Percentiles rank a stretch among this genome's conserved stretches.
These are phyloP conservation scores for Salicornia ramosissima DNA, from an alignment of 148 eudicot genomes.

Conservation along the genomic window DNA sequence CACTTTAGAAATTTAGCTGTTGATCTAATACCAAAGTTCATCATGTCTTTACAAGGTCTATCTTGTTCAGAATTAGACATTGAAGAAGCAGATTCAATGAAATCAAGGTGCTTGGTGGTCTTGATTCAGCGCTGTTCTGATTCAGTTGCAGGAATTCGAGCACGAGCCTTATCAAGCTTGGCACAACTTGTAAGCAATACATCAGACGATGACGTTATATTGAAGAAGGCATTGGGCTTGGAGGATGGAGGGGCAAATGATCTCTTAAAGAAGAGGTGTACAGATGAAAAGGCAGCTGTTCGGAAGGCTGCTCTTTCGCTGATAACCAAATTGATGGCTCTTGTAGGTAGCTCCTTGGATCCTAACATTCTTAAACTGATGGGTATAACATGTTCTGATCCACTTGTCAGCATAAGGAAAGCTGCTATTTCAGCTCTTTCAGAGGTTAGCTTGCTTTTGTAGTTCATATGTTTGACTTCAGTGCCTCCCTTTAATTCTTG, in stretches of 20 bases:
- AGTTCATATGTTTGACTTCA: not conserved
- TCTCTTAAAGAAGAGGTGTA: constrained; percentile 62
- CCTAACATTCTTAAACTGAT: constrained; percentile 65
- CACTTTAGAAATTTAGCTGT: constrained; percentile 74
- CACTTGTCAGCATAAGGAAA: constrained; percentile 92
- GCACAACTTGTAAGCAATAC: constrained; percentile 59
- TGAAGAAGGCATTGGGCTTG: constrained; percentile 54
- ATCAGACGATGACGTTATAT: constrained; percentile 34
- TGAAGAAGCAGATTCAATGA: constrained; percentile 48
- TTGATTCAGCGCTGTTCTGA: constrained; percentile 79
- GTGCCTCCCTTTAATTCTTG: not conserved
- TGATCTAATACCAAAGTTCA: constrained; percentile 59
- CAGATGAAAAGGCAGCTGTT: constrained; percentile 94
- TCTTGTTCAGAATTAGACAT: constrained; percentile 27
- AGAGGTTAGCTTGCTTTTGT: constrained; percentile 52
- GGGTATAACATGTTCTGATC: constrained; percentile 92
- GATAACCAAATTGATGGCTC: constrained; percentile 57
- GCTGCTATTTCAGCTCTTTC: constrained; percentile 86
- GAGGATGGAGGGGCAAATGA: constrained; percentile 37
- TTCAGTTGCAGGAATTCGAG: constrained; percentile 67
- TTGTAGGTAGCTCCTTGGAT: constrained; percentile 62
- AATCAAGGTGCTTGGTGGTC: constrained; percentile 63
- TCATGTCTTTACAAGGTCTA: constrained; percentile 41
- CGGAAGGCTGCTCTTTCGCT: constrained; percentile 80
- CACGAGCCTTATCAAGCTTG: constrained; percentile 71